Conservation (phyloP, 805 yeast genomes). For the Candida morakotiae region DNA sequence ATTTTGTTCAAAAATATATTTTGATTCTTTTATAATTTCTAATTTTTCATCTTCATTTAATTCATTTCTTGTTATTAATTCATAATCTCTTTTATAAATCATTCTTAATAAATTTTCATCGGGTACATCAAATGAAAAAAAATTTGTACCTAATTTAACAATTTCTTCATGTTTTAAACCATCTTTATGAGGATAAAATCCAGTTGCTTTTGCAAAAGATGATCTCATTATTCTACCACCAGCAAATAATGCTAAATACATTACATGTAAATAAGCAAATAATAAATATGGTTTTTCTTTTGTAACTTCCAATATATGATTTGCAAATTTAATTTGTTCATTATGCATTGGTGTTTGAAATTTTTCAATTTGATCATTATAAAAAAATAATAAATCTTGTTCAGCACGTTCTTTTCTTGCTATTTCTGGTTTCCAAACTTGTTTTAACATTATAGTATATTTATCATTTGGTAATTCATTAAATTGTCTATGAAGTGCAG, state of each 20-base stretch:
- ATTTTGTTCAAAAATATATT: slow-evolving; percentile 62
- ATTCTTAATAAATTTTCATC: slow-evolving; percentile 65
- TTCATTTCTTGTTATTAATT: slow-evolving; percentile 67
- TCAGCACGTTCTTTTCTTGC: slow-evolving; percentile 55
- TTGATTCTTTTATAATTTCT: slow-evolving; percentile 65
- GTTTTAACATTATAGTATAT: slow-evolving; percentile 46
- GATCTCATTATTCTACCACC: slow-evolving; percentile 78
- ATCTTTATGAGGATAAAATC: slow-evolving; percentile 70
- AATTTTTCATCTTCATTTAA: slow-evolving; percentile 67
- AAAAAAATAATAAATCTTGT: slow-evolving; percentile 65
- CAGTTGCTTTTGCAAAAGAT: slow-evolving; percentile 58
- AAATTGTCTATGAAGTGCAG: slow-evolving; percentile 44
- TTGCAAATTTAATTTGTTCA: slow-evolving; percentile 56
- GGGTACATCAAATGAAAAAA: slow-evolving; percentile 65
- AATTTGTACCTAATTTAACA: slow-evolving; percentile 59
- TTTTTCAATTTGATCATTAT: slow-evolving; percentile 51
- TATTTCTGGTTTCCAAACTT: slow-evolving; percentile 68
- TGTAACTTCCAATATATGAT: slow-evolving; percentile 55
- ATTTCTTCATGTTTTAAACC: slow-evolving; percentile 65
- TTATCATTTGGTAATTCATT: slow-evolving; percentile 21
- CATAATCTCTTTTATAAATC: slow-evolving; percentile 70
- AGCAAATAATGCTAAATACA: slow-evolving; percentile 82
- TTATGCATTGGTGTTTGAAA: slow-evolving; percentile 55
- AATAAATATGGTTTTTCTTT: slow-evolving; percentile 64
- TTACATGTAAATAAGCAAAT: slow-evolving; percentile 78